Conservation (phyloP, 257 asterid species). For the Solanum chmielewskii region DNA sequence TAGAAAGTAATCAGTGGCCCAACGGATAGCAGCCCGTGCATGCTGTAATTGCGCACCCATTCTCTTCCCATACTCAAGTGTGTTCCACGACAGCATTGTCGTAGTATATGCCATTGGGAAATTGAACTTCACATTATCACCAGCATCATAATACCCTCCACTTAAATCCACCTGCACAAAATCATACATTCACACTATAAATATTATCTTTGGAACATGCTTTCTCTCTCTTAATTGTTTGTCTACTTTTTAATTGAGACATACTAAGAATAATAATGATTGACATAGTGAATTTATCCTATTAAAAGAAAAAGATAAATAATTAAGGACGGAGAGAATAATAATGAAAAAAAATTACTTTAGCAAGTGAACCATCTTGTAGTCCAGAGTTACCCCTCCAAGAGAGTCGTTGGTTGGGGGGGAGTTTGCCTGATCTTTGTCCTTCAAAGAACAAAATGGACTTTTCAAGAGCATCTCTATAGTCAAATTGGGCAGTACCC, state of each 20-base stretch:
- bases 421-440: constrained; percentile 73
- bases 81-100: constrained; percentile 83
- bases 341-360: constrained; percentile 8
- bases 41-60: constrained; percentile 42
- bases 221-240: too few relatives aligned
- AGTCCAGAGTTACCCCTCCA: constrained; percentile 74
- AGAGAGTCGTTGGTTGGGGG: constrained; percentile 23
- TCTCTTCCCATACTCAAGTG: constrained; percentile 51
- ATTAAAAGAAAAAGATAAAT: too few relatives aligned
- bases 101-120: constrained; percentile 82
- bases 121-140: constrained; percentile 87
- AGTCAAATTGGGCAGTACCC: constrained; percentile 22
- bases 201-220: background rate
- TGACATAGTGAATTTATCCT: too few relatives aligned
- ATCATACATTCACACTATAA: background rate
- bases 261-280: too few relatives aligned
- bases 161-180: constrained; percentile 60
- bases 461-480: constrained; percentile 68
- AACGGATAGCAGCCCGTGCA: constrained; percentile 49
- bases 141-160: constrained; percentile 90
- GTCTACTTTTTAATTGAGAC: too few relatives aligned
- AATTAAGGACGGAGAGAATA: too few relatives aligned
- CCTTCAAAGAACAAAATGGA: constrained; percentile 84
- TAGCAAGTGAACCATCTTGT: constrained; percentile 51
- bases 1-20: constrained; percentile 83